phyloP scores from a whole-genome alignment of 805 yeast genomes.

The Candida endomychidarum region DNA sequence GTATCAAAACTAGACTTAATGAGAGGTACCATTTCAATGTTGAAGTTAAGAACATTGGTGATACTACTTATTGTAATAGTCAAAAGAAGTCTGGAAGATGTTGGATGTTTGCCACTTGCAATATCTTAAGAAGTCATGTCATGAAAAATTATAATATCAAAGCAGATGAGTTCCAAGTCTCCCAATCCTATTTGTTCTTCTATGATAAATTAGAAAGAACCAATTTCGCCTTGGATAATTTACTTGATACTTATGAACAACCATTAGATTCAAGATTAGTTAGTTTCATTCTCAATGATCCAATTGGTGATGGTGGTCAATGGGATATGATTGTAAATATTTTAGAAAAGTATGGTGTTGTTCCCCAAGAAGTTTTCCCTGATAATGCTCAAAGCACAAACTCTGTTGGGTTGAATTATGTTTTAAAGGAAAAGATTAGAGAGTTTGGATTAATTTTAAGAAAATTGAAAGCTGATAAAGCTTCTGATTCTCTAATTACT shows the following conservation, averaged over 20 bases:
- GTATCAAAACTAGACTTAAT: slow-evolving; percentile 17
- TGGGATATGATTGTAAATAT: slow-evolving; percentile 80
- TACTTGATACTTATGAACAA: slow-evolving; percentile 65
- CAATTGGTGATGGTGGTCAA: slow-evolving; percentile 85
- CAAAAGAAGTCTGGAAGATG: slow-evolving; percentile 81
- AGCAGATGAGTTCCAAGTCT: slow-evolving; percentile 59
- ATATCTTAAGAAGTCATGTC: slow-evolving; percentile 64
- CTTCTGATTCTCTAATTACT: slow-evolving; percentile 37
- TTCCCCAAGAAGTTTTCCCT: slow-evolving; percentile 72
- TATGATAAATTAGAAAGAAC: slow-evolving; percentile 86
- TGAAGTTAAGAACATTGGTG: slow-evolving; percentile 36
- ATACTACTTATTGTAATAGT: slow-evolving; percentile 43
- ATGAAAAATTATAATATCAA: slow-evolving; percentile 59
- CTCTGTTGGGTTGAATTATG: slow-evolving; percentile 54
- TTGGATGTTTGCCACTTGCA: slow-evolving; percentile 86
- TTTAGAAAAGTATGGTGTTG: slow-evolving; percentile 76
- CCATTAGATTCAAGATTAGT: slow-evolving; percentile 70
- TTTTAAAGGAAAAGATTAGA: slow-evolving; percentile 68
- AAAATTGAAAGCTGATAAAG: slow-evolving; percentile 40
- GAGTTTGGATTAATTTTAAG: slow-evolving; percentile 76
- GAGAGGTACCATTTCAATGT: slow-evolving; percentile 37
- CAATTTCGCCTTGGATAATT: slow-evolving; percentile 75
- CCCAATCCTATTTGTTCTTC: slow-evolving; percentile 78
- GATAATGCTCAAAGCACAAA: slow-evolving; percentile 62
- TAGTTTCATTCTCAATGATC: slow-evolving; percentile 61